Percentiles rank a stretch among this genome's conserved stretches.
Evolutionary conservation across 1,139 yeast genomes (phyloP).

Genomic region (Yamadazyma triangularis): DNA sequence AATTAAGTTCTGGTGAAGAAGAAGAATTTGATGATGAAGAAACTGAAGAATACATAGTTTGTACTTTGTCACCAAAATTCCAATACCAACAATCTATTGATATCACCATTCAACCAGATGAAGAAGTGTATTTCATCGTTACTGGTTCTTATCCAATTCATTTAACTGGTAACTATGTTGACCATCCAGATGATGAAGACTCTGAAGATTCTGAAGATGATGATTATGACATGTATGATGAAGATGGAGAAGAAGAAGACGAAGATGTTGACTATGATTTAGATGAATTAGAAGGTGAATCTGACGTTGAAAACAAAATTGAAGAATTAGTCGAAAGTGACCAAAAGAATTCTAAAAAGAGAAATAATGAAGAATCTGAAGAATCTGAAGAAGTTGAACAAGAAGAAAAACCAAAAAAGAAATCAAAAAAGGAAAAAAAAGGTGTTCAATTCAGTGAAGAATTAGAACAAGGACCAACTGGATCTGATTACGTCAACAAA

Average conservation of each 20-base stretch:
- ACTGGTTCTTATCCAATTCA: slow-evolving; percentile 94
- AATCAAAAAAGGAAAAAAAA: slow-evolving; percentile 47
- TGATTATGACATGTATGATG: slow-evolving; percentile 44
- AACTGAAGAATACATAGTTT: slow-evolving; percentile 73
- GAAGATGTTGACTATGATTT: slow-evolving; percentile 78
- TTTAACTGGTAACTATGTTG: slow-evolving; percentile 91
- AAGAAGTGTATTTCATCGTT: slow-evolving; percentile 89
- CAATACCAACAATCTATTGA: slow-evolving; percentile 90
- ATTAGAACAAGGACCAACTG: slow-evolving; percentile 91
- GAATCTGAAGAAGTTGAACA: slow-evolving; percentile 12
- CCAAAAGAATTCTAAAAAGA: slow-evolving; percentile 33
- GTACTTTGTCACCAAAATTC: slow-evolving; percentile 83
- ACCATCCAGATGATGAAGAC: slow-evolving; percentile 83
- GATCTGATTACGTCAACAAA: slow-evolving; percentile 36
- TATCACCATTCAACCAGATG: slow-evolving; percentile 86
- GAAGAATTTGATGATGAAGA: slow-evolving; percentile 59
- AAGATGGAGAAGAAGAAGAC: slow-evolving; percentile 63
- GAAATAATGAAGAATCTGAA: slow-evolving; percentile 19
- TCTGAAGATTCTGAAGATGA: slow-evolving; percentile 50
- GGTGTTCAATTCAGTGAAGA: slow-evolving; percentile 85
- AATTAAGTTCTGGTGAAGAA: slow-evolving; percentile 47
- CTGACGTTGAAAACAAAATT: slow-evolving; percentile 52
- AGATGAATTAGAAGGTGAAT: slow-evolving; percentile 59
- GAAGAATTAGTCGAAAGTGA: slow-evolving; percentile 59
- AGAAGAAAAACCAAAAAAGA: slow-evolving; percentile 14